These are phyloP conservation scores for Trichoderma erinaceum DNA, from an alignment of 495 filamentous ascomycete genomes.

Conservation along the genomic window DNA sequence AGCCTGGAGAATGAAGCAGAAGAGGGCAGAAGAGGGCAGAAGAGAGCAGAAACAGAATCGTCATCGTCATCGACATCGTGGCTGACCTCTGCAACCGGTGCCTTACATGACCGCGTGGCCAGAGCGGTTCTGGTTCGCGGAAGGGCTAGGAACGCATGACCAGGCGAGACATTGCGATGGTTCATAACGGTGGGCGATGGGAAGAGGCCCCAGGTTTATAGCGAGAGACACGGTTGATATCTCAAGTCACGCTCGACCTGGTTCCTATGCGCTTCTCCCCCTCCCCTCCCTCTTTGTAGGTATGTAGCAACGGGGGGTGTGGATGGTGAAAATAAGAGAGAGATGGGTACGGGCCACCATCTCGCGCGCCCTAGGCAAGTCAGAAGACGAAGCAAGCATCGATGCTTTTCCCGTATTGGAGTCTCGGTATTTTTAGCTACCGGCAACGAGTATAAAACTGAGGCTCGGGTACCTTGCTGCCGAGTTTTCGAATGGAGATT, in stretches of 20 bases:
- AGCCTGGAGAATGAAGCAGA: not conserved
- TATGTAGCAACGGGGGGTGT: not conserved
- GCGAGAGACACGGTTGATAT: not conserved
- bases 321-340: not conserved
- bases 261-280: not conserved
- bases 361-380: not conserved
- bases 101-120: conserved; percentile 13
- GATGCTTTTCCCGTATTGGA: not conserved
- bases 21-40: not conserved
- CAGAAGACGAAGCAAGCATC: conserved; percentile 9
- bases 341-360: not conserved
- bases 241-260: conserved; percentile 7
- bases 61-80: conserved; percentile 1
- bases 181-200: not conserved
- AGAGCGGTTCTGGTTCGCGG: not conserved
- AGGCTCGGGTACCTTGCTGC: conserved; percentile 9
- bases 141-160: conserved; percentile 2
- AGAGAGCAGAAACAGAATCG: not conserved
- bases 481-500: not conserved
- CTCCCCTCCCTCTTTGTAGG: not conserved
- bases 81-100: conserved; percentile 12
- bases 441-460: conserved; percentile 3
- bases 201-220: not conserved
- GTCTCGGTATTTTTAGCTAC: conserved; percentile 11
- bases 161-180: conserved; percentile 1